phyloP scores from a whole-genome alignment of 208 protist species.

The Wallacemonas sp. region DNA sequence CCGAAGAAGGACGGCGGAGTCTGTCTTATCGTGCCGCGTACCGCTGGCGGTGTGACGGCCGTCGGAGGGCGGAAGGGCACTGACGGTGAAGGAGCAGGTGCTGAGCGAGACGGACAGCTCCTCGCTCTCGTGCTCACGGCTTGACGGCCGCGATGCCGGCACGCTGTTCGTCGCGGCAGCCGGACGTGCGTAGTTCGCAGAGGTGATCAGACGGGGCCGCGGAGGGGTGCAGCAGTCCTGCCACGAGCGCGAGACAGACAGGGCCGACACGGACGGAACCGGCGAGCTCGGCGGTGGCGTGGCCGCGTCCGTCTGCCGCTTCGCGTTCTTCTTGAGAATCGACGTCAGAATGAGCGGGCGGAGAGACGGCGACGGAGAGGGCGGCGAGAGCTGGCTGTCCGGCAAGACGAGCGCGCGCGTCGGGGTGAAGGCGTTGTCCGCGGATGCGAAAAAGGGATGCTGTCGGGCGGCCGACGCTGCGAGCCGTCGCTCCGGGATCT shows the following conservation, averaged over 20 bases:
- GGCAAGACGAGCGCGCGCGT: slow-evolving; percentile 4
- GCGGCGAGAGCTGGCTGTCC: background rate
- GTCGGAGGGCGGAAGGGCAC: background rate
- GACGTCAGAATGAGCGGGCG: slow-evolving; percentile 9
- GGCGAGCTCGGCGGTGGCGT: slow-evolving; percentile 7
- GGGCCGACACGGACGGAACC: background rate
- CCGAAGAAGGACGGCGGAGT: background rate
- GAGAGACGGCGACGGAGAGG: slow-evolving; percentile 2
- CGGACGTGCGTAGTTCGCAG: background rate
- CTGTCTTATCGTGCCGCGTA: background rate
- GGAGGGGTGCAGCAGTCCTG: slow-evolving; percentile 9
- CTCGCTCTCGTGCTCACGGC: background rate
- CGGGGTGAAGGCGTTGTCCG: background rate
- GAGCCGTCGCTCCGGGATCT: slow-evolving; percentile 49
- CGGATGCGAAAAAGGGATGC: slow-evolving; percentile 61
- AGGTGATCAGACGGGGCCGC: background rate
- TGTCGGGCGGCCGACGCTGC: slow-evolving; percentile 44
- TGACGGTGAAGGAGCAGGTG: slow-evolving; percentile 8
- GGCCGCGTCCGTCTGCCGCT: background rate
- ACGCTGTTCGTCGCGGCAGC: background rate
- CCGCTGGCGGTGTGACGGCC: background rate
- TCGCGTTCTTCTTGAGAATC: slow-evolving; percentile 6
- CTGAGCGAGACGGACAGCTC: slow-evolving; percentile 5
- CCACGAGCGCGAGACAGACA: background rate
- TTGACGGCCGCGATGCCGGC: background rate